Conservation (phyloP, 2,329 filamentous ascomycete species). For the Amauroascus verrucosus region DNA sequence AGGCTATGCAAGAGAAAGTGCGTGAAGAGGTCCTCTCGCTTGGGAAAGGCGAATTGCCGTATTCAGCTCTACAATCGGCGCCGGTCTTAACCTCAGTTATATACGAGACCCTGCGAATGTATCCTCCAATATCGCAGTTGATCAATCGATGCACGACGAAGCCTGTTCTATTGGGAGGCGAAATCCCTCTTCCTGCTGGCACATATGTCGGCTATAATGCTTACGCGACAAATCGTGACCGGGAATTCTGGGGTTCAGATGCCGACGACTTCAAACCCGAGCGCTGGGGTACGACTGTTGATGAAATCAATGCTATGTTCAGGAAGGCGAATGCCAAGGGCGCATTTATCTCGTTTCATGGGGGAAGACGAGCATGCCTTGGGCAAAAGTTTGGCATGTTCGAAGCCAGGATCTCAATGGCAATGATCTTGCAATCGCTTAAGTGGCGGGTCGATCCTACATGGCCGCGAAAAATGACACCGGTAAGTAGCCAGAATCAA, state of each 20-base stretch:
- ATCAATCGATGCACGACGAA: constrained; percentile 36
- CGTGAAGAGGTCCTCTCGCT: not conserved
- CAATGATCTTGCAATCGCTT: not conserved
- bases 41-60: not conserved
- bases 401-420: not conserved
- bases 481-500: not conserved
- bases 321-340: constrained; percentile 22
- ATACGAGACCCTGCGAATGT: constrained; percentile 37
- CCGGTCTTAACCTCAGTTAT: not conserved
- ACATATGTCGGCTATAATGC: constrained; percentile 37
- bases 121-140: constrained; percentile 42
- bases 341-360: constrained; percentile 26
- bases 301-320: constrained; percentile 22
- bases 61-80: not conserved
- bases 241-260: constrained; percentile 25
- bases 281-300: constrained; percentile 30
- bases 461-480: not conserved
- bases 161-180: constrained; percentile 21
- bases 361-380: constrained; percentile 23
- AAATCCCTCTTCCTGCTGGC: constrained; percentile 27
- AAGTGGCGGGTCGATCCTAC: not conserved
- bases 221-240: constrained; percentile 33
- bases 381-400: constrained; percentile 24
- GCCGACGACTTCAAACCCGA: constrained; percentile 29
- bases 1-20: not conserved